Evolutionary conservation across 345 rosid species (phyloP).

Genomic region (Lumnitzera racemosa): DNA sequence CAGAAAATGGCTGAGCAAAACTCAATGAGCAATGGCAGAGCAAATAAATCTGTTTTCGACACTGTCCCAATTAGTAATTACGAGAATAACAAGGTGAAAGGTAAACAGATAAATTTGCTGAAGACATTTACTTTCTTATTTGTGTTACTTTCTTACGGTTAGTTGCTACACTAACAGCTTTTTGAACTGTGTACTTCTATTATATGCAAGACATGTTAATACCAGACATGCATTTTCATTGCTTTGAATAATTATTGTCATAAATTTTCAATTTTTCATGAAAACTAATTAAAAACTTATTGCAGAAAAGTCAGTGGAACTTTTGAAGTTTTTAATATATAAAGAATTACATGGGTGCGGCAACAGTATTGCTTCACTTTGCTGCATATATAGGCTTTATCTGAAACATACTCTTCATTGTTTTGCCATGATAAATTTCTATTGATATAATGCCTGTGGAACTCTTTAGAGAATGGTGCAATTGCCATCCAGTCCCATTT

Average conservation of each 20-base stretch:
- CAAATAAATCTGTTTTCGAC: constrained; percentile 23
- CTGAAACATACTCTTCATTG: not conserved
- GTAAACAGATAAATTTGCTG: constrained; percentile 21
- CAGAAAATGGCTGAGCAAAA: constrained; percentile 67
- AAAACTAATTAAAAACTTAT: too few species aligned
- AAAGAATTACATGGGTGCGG: too few species aligned
- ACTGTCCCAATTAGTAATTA: constrained; percentile 19
- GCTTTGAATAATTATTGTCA: not conserved
- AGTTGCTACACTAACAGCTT: too few species aligned
- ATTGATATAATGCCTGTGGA: not conserved
- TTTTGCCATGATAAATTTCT: not conserved
- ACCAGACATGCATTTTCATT: constrained; percentile 1
- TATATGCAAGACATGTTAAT: not conserved
- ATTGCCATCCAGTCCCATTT: constrained; percentile 52
- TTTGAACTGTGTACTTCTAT: constrained; percentile 1
- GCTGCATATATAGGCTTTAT: not conserved
- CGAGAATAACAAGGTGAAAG: constrained; percentile 27
- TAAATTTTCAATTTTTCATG: too few species aligned
- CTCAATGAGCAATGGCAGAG: constrained; percentile 25
- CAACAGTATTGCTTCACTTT: too few species aligned
- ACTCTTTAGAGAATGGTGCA: constrained; percentile 53
- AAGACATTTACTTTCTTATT: not conserved
- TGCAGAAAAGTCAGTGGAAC: too few species aligned
- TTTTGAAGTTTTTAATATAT: too few species aligned
- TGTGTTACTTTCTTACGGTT: too few species aligned